These are phyloP conservation scores for Nannochloris sp. DNA, from an alignment of 139 green algal genomes.

Conservation along the genomic window DNA sequence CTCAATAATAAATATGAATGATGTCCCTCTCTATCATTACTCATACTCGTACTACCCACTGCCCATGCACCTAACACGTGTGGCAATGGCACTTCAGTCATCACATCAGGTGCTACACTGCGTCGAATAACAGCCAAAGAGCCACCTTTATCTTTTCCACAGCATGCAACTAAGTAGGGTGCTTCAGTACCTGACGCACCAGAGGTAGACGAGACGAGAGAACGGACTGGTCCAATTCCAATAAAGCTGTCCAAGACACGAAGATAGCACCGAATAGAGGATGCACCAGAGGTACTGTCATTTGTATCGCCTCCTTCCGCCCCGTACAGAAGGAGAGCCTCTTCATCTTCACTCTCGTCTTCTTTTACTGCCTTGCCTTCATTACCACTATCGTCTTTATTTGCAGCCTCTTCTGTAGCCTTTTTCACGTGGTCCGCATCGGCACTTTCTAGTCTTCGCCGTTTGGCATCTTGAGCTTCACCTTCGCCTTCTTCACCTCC, in stretches of 20 bases:
- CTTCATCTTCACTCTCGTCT: slow-evolving; percentile 25
- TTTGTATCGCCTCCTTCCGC: not conserved
- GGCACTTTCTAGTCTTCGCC: slow-evolving; percentile 8
- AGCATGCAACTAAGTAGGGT: slow-evolving; percentile 43
- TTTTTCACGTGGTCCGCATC: not conserved
- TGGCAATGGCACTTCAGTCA: slow-evolving; percentile 63
- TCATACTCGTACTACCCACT: slow-evolving; percentile 20
- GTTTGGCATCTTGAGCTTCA: slow-evolving; percentile 1
- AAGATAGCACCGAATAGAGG: slow-evolving; percentile 13
- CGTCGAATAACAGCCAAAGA: slow-evolving; percentile 60
- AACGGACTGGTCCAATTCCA: slow-evolving; percentile 53
- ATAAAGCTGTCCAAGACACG: slow-evolving; percentile 51
- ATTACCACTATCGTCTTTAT: not conserved
- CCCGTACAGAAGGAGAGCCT: slow-evolving; percentile 19
- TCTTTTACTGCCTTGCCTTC: not conserved
- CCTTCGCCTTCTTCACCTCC: not conserved
- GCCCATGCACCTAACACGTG: slow-evolving; percentile 62
- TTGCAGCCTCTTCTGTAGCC: not conserved
- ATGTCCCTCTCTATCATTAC: slow-evolving; percentile 20
- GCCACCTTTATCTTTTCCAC: slow-evolving; percentile 60
- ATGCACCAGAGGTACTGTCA: not conserved
- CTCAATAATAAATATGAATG: slow-evolving; percentile 75
- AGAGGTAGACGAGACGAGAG: slow-evolving; percentile 22
- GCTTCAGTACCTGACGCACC: not conserved
- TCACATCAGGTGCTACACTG: slow-evolving; percentile 61